Percentiles rank a stretch among this genome's conserved stretches.
These are phyloP conservation scores for Juncus effusus DNA, from an alignment of 176 grass and related monocot species.

Conservation along the genomic window DNA sequence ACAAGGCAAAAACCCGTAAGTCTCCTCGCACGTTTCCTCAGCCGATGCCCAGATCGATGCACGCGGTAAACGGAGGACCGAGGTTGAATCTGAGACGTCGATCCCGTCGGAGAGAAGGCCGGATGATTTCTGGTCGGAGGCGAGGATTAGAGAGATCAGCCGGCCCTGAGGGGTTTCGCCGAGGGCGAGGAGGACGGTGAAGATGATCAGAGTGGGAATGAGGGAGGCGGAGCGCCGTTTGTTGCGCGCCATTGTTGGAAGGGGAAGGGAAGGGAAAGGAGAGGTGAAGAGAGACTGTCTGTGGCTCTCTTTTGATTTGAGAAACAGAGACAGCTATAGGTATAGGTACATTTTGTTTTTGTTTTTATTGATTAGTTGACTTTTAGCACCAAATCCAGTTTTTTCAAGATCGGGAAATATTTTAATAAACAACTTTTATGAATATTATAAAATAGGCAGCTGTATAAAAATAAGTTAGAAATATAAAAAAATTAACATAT, in stretches of 20 bases:
- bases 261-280: neutral
- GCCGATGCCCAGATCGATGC: neutral
- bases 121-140: neutral
- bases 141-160: slow-evolving; percentile 39
- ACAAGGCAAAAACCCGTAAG: slow-evolving; percentile 85
- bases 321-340: neutral
- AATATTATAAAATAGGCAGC: too few species aligned
- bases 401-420: too few species aligned
- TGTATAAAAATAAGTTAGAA: too few species aligned
- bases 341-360: neutral
- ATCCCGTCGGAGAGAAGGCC: slow-evolving; percentile 34
- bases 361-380: too few species aligned
- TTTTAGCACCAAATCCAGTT: too few species aligned
- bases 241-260: slow-evolving; percentile 39
- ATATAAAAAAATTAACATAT: too few species aligned
- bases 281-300: neutral
- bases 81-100: slow-evolving; percentile 22
- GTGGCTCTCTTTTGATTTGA: neutral
- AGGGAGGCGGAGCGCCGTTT: slow-evolving; percentile 35
- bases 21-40: slow-evolving; percentile 64
- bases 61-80: slow-evolving; percentile 27
- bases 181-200: slow-evolving; percentile 33
- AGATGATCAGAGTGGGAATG: slow-evolving; percentile 39
- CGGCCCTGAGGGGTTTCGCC: slow-evolving; percentile 45
- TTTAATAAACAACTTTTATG: too few species aligned